Evolutionary conservation across 2,329 filamentous ascomycete species (phyloP), one percentile per base, ranked within the genome.

Genomic region (Nemania serpens): DNA sequence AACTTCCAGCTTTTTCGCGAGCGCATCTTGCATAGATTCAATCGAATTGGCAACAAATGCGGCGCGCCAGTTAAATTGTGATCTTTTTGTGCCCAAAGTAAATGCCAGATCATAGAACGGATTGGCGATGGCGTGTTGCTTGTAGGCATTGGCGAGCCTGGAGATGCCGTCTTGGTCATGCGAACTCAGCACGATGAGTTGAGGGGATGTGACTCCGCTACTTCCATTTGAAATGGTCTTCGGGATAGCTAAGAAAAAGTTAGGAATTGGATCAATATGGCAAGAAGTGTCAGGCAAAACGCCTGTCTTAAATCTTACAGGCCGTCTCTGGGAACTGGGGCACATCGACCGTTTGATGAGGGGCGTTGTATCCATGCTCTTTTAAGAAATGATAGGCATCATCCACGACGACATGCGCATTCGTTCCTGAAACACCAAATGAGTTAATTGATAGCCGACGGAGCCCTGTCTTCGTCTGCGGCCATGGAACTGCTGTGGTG

Each of bases 101-200:
- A 39, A 61, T 1, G 33, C 33, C 3, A 61, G 13, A 43, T 63
- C 54, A 39, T 57, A 60, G 17, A 55, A 34, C 20, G 50, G 13
- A 37, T 41, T 49, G 5, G 17, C 41, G 10, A 58, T 50, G n/a
- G 43, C 29, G 22, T 52, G 41, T 45, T 60, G 42, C 33, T 53
- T 51, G 11, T 58, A 61, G 42, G n/a, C 45, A 45, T 58, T 48
- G 17, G 25, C 33, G 6, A 61, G 39, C 18, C 61, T 43, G 13
- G 58, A 41, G 34, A 63, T 57, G 13, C 61, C 61, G 22, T 64
- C 61, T 42, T 61, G 58, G 18, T 61, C 61, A 20, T 61, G 57
- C 9, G 61, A 61, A 10, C 54, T 55, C 20, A 55, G 29, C 5
- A 64, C 61, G 12, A 58, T 56, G 5, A 61, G 33, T 29, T 64